A percentile compares a stretch with the other conserved stretches of the same genome.
phyloP scores from a whole-genome alignment of 805 yeast genomes.

The Nakazawaea wyomingensis region DNA sequence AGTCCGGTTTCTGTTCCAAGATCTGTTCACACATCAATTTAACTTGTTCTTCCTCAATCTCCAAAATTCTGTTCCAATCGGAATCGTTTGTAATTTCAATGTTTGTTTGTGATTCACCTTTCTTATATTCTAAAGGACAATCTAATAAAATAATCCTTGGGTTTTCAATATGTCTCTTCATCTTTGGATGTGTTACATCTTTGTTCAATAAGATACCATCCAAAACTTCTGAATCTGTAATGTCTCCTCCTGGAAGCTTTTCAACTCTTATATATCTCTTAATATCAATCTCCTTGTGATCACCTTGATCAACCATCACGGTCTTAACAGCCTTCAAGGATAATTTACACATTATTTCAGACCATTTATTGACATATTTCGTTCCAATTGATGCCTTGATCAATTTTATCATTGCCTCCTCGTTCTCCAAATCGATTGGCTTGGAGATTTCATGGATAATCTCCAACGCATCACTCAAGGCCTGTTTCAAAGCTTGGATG shows the following conservation, averaged over 20 bases:
- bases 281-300: constrained; percentile 78
- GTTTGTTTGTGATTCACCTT: constrained; percentile 98
- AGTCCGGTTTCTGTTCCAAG: constrained; percentile 80
- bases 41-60: constrained; percentile 98
- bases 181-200: constrained; percentile 98
- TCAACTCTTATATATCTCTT: constrained; percentile 92
- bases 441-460: constrained; percentile 77
- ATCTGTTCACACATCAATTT: constrained; percentile 80
- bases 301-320: constrained; percentile 59
- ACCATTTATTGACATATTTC: constrained; percentile 88
- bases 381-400: constrained; percentile 94
- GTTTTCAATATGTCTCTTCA: constrained; percentile 83
- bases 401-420: constrained; percentile 78
- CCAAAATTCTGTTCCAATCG: constrained; percentile 92
- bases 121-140: constrained; percentile 96
- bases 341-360: constrained; percentile 81
- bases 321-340: constrained; percentile 86
- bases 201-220: constrained; percentile 92
- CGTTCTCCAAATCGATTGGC: constrained; percentile 80
- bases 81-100: constrained; percentile 94
- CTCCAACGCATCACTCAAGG: constrained; percentile 84
- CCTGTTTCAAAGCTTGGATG: constrained; percentile 89
- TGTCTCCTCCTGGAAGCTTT: constrained; percentile 97
- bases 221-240: constrained; percentile 79
- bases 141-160: constrained; percentile 88